Evolutionary conservation across 1,139 yeast genomes (phyloP).

Genomic region (Protomyces arabidopsidicola): DNA sequence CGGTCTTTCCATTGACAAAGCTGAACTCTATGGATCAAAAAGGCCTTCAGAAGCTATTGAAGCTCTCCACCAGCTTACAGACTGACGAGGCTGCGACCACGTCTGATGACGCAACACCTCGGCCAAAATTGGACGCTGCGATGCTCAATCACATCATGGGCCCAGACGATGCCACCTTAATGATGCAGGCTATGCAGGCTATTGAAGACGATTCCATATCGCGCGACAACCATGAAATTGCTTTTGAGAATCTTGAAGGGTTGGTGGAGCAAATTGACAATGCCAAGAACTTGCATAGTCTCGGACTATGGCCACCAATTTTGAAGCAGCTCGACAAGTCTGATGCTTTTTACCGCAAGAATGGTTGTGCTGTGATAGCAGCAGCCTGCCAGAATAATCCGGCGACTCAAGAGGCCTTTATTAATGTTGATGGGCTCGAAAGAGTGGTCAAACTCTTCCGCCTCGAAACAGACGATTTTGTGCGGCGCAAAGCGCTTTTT

Average conservation of each 20-base stretch:
- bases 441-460: slow-evolving; percentile 46
- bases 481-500: slow-evolving; percentile 62
- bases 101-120: neutral
- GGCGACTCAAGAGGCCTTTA: slow-evolving; percentile 50
- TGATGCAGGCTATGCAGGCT: slow-evolving; percentile 68
- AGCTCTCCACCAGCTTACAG: neutral
- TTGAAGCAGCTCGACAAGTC: slow-evolving; percentile 49
- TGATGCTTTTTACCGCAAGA: slow-evolving; percentile 48
- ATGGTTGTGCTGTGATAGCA: slow-evolving; percentile 72
- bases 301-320: slow-evolving; percentile 73
- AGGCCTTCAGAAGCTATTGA: neutral
- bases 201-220: slow-evolving; percentile 60
- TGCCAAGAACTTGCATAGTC: slow-evolving; percentile 75
- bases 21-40: neutral
- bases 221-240: slow-evolving; percentile 61
- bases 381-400: slow-evolving; percentile 91
- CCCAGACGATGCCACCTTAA: slow-evolving; percentile 76
- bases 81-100: neutral
- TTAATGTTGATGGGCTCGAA: slow-evolving; percentile 48
- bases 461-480: slow-evolving; percentile 40
- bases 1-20: no score
- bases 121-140: slow-evolving; percentile 53
- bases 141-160: slow-evolving; percentile 75
- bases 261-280: slow-evolving; percentile 88
- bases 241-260: slow-evolving; percentile 91